Conservation (phyloP, 2,329 filamentous ascomycete genomes). For the Neonectria neomacrospora region DNA sequence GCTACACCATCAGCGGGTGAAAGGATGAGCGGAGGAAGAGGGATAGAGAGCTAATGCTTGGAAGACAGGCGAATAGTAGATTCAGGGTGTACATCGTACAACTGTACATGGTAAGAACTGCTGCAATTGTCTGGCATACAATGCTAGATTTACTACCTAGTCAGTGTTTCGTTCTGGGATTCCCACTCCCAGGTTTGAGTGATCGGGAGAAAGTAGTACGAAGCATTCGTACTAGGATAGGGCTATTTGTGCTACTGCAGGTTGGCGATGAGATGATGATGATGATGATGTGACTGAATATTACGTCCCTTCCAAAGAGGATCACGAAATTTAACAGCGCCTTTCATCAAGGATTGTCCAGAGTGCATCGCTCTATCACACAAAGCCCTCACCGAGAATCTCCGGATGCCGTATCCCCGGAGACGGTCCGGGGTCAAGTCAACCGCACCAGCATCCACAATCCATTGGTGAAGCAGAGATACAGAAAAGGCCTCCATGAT, state of each 20-base stretch:
- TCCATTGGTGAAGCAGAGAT: no score
- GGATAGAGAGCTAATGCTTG: background rate
- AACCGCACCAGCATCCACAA: background rate
- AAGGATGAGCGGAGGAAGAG: no score
- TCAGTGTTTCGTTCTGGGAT: background rate
- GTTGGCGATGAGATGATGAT: background rate
- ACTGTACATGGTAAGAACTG: background rate
- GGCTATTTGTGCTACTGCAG: background rate
- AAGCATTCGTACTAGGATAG: background rate
- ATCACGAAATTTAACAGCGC: background rate
- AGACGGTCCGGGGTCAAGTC: constrained; percentile 2
- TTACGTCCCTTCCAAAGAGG: background rate
- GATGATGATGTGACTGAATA: background rate
- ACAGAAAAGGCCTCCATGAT: no score
- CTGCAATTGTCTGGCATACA: background rate
- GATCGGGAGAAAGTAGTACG: background rate
- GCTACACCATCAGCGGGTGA: background rate
- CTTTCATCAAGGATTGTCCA: background rate
- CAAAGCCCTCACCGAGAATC: constrained; percentile 15
- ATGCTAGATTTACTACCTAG: background rate
- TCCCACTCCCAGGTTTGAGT: background rate
- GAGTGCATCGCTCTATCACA: background rate
- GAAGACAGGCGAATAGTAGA: background rate
- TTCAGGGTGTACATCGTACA: background rate
- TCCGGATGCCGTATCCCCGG: constrained; percentile 13